phyloP scores from a whole-genome alignment of 1,139 yeast genomes.

The Hansenula lynferdii region DNA sequence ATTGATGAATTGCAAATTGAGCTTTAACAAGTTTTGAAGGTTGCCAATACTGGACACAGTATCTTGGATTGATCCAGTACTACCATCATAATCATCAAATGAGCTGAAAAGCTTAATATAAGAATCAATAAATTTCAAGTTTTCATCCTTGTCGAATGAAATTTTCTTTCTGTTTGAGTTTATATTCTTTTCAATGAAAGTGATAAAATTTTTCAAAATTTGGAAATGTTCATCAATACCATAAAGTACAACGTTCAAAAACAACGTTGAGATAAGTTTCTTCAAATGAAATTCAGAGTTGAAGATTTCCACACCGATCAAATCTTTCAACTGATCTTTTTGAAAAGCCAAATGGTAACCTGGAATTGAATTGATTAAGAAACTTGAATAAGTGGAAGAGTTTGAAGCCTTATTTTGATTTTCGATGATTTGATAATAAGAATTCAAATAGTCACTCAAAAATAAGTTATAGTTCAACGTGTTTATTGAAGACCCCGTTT shows the following conservation, averaged over 20 bases:
- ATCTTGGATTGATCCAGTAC: too few relatives aligned
- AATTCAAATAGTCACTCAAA: constrained; percentile 16
- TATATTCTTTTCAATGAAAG: constrained; percentile 16
- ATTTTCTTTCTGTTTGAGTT: constrained; percentile 20
- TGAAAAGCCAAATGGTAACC: constrained; percentile 11
- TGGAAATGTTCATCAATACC: constrained; percentile 12
- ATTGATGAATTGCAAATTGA: not conserved
- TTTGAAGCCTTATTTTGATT: constrained; percentile 14
- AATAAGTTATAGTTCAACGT: constrained; percentile 8
- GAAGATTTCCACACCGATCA: constrained; percentile 19
- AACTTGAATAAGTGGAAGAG: constrained; percentile 18
- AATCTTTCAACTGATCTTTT: constrained; percentile 15
- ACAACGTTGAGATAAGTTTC: constrained; percentile 15
- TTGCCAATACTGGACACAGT: too few relatives aligned
- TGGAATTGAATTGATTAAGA: constrained; percentile 3
- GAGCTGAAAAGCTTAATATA: constrained; percentile 6
- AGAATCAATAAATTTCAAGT: constrained; percentile 15
- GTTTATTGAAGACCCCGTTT: too few relatives aligned
- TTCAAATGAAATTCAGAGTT: constrained; percentile 19
- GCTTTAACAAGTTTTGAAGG: not conserved
- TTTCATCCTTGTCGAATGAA: constrained; percentile 17
- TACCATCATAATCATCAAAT: constrained; percentile 1
- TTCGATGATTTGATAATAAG: constrained; percentile 19
- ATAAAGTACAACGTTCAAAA: constrained; percentile 14
- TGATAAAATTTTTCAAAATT: constrained; percentile 10